Base-by-base conservation (phyloP, 306 rosid genomes). In the Cicer arietinum region DNA sequence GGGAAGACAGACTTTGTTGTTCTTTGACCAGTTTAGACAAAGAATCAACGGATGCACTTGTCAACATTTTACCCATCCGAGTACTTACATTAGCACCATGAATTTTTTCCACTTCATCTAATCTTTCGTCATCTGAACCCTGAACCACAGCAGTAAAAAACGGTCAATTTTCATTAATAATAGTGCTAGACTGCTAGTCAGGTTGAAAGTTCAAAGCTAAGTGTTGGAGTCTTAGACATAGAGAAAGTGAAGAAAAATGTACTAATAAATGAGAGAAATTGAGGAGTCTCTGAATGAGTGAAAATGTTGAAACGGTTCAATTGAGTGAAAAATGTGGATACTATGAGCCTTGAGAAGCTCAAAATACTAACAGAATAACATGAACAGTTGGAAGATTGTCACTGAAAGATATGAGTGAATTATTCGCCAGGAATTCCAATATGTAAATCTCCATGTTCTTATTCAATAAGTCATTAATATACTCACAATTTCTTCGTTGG, bases 401-500 rank as follows among this genome's bases (percentile, higher is more conserved):
- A 56, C 41, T 16, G 64, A 9, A 70, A 57, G 59, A 71, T 4
- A 58, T 62, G 39, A 62, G 46, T 16, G 11, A 72, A 75, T 40
- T 47, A 71, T 18, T 42, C 70, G 47, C 80, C 25, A 25, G 73
- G 57, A 70, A 58, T 25, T 53, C 71, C 10, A 14, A 45, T 46
- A 35, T 25, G 44, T 10, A 76, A 63, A 60, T 42, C n/a, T 77
- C 39, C 51, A 39, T 11, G 61, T 65, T 68, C 17, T 56, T 64
- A 67, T 66, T 17, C 74, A 44, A 51, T 30, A 61, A 75, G 30
- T 6, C 51, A 48, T 8, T 54, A 73, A 61, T 51, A 30, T 50
- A 88, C 97, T 94, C 85, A 90, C 97, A 75, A 50, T 18, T 56
- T 85, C 89, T 67, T 85, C 89, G 47, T 84, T 80, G 79, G 79